phyloP scores from a whole-genome alignment of 768 basidiomycete species.

The Amanita polypyramis region DNA sequence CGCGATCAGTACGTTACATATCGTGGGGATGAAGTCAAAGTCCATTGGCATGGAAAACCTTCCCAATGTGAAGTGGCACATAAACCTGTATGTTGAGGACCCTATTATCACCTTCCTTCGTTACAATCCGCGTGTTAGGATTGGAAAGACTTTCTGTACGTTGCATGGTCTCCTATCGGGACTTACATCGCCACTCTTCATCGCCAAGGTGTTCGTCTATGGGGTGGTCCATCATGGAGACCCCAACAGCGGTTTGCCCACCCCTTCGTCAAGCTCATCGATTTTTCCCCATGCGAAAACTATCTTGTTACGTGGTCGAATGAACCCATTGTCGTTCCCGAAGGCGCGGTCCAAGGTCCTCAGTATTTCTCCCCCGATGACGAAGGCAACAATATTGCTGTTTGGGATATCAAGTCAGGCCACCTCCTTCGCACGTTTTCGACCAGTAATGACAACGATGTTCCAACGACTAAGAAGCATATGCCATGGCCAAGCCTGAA shows the following conservation, averaged over 20 bases:
- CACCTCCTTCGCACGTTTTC: constrained; percentile 89
- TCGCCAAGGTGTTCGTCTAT: constrained; percentile 89
- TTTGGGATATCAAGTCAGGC: constrained; percentile 98
- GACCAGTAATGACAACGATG: constrained; percentile 47
- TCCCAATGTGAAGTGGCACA: constrained; percentile 76
- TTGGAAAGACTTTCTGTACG: constrained; percentile 92
- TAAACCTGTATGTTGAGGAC: constrained; percentile 49
- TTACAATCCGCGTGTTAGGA: constrained; percentile 35
- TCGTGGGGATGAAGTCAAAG: constrained; percentile 81
- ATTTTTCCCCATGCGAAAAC: constrained; percentile 95
- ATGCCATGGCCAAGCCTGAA: constrained; percentile 94
- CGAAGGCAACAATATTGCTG: constrained; percentile 91
- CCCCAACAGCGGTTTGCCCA: constrained; percentile 88
- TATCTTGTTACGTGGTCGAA: constrained; percentile 98
- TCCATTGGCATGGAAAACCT: constrained; percentile 89
- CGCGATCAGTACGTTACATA: constrained; percentile 96
- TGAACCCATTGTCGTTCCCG: constrained; percentile 80
- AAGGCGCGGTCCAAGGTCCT: constrained; percentile 70
- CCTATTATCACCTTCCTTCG: constrained; percentile 8
- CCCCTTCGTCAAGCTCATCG: constrained; percentile 88
- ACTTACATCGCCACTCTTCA: constrained; percentile 93
- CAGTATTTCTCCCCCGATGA: constrained; percentile 88
- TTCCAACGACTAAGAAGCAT: constrained; percentile 55
- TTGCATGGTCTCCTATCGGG: constrained; percentile 93
- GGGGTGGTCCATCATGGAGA: constrained; percentile 90